Evolutionary conservation across 163 green algal genomes (phyloP).

Genomic region (Chlamydomonas reinhardtii): DNA sequence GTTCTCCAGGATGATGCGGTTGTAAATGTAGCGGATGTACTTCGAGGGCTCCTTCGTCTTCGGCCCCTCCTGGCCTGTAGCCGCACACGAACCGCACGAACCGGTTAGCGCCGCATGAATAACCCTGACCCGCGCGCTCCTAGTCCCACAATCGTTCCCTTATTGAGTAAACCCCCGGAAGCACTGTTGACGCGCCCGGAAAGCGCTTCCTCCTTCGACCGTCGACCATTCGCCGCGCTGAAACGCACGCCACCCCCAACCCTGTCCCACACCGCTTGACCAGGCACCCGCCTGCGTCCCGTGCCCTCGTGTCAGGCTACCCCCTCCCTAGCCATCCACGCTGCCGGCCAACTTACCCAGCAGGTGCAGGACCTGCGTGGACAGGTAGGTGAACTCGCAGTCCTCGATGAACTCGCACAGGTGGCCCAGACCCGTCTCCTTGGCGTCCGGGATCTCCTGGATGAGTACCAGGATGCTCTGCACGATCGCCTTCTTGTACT

Average conservation of each 20-base stretch:
- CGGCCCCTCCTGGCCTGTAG: slow-evolving; percentile 89
- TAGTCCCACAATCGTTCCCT: too few relatives aligned
- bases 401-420: slow-evolving; percentile 99
- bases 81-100: neutral
- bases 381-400: slow-evolving; percentile 99
- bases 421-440: slow-evolving; percentile 95
- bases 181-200: too few relatives aligned
- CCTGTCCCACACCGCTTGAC: neutral
- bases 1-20: slow-evolving; percentile 99
- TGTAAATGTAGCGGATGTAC: slow-evolving; percentile 99
- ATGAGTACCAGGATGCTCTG: slow-evolving; percentile 91
- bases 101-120: too few relatives aligned
- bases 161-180: too few relatives aligned
- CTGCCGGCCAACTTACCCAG: slow-evolving; percentile 62
- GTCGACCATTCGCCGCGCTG: too few relatives aligned
- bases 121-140: too few relatives aligned
- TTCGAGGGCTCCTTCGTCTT: slow-evolving; percentile 91
- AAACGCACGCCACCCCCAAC: too few relatives aligned
- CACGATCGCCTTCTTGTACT: slow-evolving; percentile 98
- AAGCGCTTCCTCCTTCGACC: too few relatives aligned
- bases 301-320: too few relatives aligned
- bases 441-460: slow-evolving; percentile 95
- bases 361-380: slow-evolving; percentile 95
- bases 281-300: too few relatives aligned
- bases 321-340: too few relatives aligned